Percentiles rank a stretch among this genome's conserved stretches.
Evolutionary conservation across 2,329 filamentous ascomycete genomes (phyloP).

Genomic region (Ascochyta fabae): DNA sequence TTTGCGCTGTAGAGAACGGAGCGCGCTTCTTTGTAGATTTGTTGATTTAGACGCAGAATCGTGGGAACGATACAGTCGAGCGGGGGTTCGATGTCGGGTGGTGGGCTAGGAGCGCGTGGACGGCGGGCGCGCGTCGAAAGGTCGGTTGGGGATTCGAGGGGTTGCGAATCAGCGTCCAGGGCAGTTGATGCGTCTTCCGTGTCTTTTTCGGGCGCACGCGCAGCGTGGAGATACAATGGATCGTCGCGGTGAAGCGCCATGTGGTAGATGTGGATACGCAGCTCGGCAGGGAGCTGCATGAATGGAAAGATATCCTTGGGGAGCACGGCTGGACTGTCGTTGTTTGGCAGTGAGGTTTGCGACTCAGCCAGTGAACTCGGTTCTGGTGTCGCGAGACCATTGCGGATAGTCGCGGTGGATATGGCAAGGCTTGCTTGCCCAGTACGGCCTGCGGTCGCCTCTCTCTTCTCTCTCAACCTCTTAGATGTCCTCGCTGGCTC

Average conservation of each 20-base stretch:
- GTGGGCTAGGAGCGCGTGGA: not conserved
- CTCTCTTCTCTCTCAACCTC: constrained; percentile 12
- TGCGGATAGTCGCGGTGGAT: constrained; percentile 7
- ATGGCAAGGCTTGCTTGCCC: not conserved
- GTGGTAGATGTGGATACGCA: constrained; percentile 55
- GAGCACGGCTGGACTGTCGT: not conserved
- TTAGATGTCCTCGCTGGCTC: constrained; percentile 10
- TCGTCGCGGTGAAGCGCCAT: constrained; percentile 41
- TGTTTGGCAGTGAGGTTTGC: constrained; percentile 3
- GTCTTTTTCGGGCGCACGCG: constrained; percentile 19
- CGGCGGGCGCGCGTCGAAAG: not conserved
- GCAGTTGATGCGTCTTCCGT: constrained; percentile 13
- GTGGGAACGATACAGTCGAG: constrained; percentile 48
- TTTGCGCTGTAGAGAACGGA: constrained; percentile 44
- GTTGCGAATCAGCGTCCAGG: not conserved
- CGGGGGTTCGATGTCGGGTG: not conserved
- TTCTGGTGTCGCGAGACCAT: constrained; percentile 30
- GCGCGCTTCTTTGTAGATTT: constrained; percentile 47
- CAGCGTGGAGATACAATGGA: constrained; percentile 40
- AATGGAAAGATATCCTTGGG: constrained; percentile 42
- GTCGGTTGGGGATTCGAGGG: not conserved
- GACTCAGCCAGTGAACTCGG: constrained; percentile 27
- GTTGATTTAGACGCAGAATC: constrained; percentile 49
- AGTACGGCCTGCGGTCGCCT: constrained; percentile 4
- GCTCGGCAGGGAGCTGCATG: constrained; percentile 54